Evolutionary conservation across 164 flowering plant species (phyloP), one percentile per base, ranked within the genome.

Genomic region (Magnolia kwangsiensis): DNA sequence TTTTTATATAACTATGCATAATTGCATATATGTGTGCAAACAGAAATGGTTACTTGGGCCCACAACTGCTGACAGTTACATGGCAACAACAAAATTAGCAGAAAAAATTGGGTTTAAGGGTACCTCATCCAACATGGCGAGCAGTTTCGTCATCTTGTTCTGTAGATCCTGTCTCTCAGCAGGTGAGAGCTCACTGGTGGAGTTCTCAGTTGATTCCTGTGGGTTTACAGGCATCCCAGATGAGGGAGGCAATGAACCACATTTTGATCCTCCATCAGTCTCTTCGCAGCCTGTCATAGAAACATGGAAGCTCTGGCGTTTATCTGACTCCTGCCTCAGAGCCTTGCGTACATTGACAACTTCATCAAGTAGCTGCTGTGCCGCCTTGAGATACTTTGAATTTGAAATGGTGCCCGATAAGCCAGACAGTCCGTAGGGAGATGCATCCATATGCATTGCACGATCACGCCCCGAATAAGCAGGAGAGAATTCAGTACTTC

Each of bases 81-180:
- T 55, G 18, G 61, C 19, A 11, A 55, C 18, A 55, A 55, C 61
- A 55, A 55, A 55, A 55, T 55, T 55, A 55, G 61, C 61, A 55
- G 61, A 55, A 19, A 31, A 4, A 18, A 11, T 68, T 31, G 7
- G 13, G 29, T 55, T 61, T 23, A 69, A 24, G 64, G 51, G 76
- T 83, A 95, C 98, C 91, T 93, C 97, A 71, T 92, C 94, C 83
- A 91, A 85, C 97, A 93, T 88, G 71, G 91, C 78, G 80, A 89
- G 67, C 69, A 95, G 93, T 79, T 91, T 89, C 20, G 90, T 83
- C 82, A 88, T 74, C 85, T 93, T 95, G 77, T 84, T 85, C 83
- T 87, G 92, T 80, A 92, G 77, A 16, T 92, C 94, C 73, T 92
- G 93, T 50, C 85, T 83, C 78, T 89, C 97, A 71, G 89, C 77